Conservation (phyloP, 257 asterid genomes). For the Euphrasia confusa region DNA sequence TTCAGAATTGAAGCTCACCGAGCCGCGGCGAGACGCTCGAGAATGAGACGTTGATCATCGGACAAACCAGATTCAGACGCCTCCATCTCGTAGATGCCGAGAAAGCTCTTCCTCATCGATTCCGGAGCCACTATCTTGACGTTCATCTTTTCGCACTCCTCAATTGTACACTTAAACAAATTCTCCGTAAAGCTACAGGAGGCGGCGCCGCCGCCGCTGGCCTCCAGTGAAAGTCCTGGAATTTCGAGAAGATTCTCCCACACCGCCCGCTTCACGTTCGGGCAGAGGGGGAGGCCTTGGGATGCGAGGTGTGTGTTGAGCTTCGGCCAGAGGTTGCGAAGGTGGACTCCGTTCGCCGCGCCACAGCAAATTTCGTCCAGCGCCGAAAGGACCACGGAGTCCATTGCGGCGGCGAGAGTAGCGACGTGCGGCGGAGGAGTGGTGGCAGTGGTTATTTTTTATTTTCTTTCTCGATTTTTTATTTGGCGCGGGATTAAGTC, state of each 20-base stretch:
- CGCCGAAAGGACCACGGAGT: slow-evolving; percentile 58
- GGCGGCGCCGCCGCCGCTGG: slow-evolving; percentile 27
- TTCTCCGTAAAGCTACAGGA: slow-evolving; percentile 26
- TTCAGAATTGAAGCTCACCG: slow-evolving; percentile 39
- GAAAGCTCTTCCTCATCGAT: slow-evolving; percentile 59
- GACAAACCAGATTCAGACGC: slow-evolving; percentile 45
- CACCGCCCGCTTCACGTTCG: slow-evolving; percentile 55
- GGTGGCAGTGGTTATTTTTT: slow-evolving; percentile 21
- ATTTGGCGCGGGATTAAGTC: slow-evolving; percentile 20
- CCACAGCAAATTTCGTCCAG: slow-evolving; percentile 73
- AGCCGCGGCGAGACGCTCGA: slow-evolving; percentile 72
- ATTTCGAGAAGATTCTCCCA: slow-evolving; percentile 67
- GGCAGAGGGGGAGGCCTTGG: slow-evolving; percentile 50
- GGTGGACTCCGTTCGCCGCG: slow-evolving; percentile 53
- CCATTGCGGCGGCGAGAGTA: slow-evolving; percentile 46
- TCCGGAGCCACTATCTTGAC: slow-evolving; percentile 63
- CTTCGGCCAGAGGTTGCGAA: slow-evolving; percentile 61
- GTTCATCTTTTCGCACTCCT: slow-evolving; percentile 50
- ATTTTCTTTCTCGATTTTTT: slow-evolving; percentile 8
- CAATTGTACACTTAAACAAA: slow-evolving; percentile 32
- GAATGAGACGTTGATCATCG: slow-evolving; percentile 47
- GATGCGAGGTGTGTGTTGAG: slow-evolving; percentile 41
- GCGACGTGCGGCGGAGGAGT: slow-evolving; percentile 18
- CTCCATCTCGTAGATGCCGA: slow-evolving; percentile 64
- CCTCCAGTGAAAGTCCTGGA: slow-evolving; percentile 55